phyloP scores from a whole-genome alignment of 805 yeast species.

The Candida schatavii region DNA sequence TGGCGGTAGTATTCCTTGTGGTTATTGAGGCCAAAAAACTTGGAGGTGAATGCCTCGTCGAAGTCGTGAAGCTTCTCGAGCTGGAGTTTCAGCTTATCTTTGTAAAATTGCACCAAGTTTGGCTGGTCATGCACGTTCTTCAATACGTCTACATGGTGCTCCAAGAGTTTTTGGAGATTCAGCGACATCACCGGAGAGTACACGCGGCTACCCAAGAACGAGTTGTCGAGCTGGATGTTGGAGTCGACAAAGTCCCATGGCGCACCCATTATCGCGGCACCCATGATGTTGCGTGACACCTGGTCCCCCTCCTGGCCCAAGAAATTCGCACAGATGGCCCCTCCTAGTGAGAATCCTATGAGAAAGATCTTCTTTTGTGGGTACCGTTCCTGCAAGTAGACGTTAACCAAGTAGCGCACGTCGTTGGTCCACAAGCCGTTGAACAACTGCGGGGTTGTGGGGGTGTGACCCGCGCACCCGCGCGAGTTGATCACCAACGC shows the following conservation, averaged over 20 bases:
- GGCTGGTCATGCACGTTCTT: constrained; percentile 19
- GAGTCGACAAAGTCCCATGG: constrained; percentile 74
- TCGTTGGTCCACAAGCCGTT: constrained; percentile 71
- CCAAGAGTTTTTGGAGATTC: constrained; percentile 32
- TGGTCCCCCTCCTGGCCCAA: constrained; percentile 59
- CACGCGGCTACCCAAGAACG: constrained; percentile 34
- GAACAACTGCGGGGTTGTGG: constrained; percentile 65
- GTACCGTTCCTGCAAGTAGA: constrained; percentile 46
- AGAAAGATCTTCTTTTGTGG: constrained; percentile 65
- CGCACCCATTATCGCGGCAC: constrained; percentile 58
- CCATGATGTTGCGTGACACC: constrained; percentile 48
- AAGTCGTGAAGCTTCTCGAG: constrained; percentile 46
- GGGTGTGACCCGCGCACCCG: constrained; percentile 74
- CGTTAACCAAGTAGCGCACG: constrained; percentile 55
- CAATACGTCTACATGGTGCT: constrained; percentile 28
- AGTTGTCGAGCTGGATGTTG: constrained; percentile 42
- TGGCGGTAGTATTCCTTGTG: constrained; percentile 63
- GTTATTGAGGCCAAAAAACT: constrained; percentile 58
- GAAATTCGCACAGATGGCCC: constrained; percentile 62
- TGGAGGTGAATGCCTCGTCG: constrained; percentile 61
- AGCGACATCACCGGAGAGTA: constrained; percentile 44
- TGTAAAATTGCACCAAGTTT: constrained; percentile 22
- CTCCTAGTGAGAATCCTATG: constrained; percentile 73
- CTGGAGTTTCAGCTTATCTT: constrained; percentile 27
- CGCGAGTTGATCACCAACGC: constrained; percentile 63